A percentile compares a stretch with the other conserved stretches of the same genome.
phyloP scores from a whole-genome alignment of 2,329 filamentous ascomycete species.

The Fusarium staphyleae region DNA sequence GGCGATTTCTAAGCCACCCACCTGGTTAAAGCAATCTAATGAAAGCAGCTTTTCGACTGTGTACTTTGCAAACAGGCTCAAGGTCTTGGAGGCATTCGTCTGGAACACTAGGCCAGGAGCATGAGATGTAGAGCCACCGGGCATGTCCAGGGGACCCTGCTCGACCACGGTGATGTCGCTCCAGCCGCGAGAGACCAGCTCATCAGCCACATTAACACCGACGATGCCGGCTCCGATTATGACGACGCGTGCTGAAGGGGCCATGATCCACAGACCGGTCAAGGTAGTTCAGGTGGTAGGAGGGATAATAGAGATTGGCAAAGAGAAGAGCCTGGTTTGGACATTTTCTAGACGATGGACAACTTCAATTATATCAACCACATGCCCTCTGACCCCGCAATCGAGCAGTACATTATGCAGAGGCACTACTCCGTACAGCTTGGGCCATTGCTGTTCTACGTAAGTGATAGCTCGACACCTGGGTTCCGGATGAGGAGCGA shows the following conservation, averaged over 20 bases:
- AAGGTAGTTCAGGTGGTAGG: background rate
- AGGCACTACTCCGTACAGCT: too few species aligned
- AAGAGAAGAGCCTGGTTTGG: too few species aligned
- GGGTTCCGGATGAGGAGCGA: too few species aligned
- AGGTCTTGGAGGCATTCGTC: conserved; percentile 63
- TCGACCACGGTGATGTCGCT: conserved; percentile 69
- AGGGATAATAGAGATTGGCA: background rate
- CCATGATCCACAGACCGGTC: conserved; percentile 17
- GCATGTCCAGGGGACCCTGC: conserved; percentile 67
- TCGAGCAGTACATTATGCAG: background rate
- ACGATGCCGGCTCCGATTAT: conserved; percentile 71
- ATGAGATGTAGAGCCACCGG: conserved; percentile 70
- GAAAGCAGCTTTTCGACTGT: conserved; percentile 67
- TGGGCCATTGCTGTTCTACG: background rate
- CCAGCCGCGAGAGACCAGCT: conserved; percentile 69
- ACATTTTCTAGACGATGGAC: too few species aligned
- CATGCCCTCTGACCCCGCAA: background rate
- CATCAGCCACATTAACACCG: conserved; percentile 68
- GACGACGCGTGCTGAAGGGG: conserved; percentile 54
- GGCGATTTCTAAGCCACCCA: conserved; percentile 68
- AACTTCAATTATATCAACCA: too few species aligned
- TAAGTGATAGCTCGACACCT: background rate
- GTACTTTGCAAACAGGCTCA: conserved; percentile 67
- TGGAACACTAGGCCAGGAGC: conserved; percentile 71
- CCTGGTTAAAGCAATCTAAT: conserved; percentile 67